These are phyloP conservation scores for Rhizopus delemar DNA, from an alignment of 371 early-diverging fungal genomes.

Conservation along the genomic window DNA sequence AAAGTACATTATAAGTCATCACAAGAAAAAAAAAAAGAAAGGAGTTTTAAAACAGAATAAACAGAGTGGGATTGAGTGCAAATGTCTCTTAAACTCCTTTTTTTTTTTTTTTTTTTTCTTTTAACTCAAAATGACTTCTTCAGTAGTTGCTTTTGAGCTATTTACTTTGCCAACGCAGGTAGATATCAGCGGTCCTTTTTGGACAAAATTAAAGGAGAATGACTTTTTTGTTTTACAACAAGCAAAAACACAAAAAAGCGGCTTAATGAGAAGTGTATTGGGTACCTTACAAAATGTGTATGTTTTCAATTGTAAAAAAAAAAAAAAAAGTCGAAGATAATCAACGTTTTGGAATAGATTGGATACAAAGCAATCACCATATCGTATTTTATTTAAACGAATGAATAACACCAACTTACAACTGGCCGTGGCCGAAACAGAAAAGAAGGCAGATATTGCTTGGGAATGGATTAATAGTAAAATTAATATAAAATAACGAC, in stretches of 20 bases:
- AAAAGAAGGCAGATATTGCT: slow-evolving; percentile 78
- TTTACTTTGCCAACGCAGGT: slow-evolving; percentile 45
- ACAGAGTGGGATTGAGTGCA: neutral
- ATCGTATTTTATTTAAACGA: slow-evolving; percentile 80
- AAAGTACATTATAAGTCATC: slow-evolving; percentile 17
- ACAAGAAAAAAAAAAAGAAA: too few species aligned
- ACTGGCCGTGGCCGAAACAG: slow-evolving; percentile 77
- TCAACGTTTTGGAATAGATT: slow-evolving; percentile 46
- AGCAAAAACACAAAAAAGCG: slow-evolving; percentile 59
- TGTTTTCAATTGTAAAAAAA: slow-evolving; percentile 22
- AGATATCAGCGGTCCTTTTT: slow-evolving; percentile 50
- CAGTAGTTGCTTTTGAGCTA: slow-evolving; percentile 30
- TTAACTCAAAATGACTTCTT: slow-evolving; percentile 4
- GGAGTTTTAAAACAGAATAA: too few species aligned
- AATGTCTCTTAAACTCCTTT: neutral
- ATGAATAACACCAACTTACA: slow-evolving; percentile 52
- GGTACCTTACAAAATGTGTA: slow-evolving; percentile 82
- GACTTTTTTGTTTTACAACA: slow-evolving; percentile 72
- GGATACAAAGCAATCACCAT: slow-evolving; percentile 93
- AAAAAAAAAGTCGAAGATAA: slow-evolving; percentile 1
- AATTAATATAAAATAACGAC: too few species aligned
- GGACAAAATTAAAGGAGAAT: slow-evolving; percentile 63
- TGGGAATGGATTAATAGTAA: slow-evolving; percentile 90
- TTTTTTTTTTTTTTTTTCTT: slow-evolving; percentile 1
- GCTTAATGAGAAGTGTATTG: slow-evolving; percentile 68